Conservation (phyloP, 805 yeast genomes). For the Lipomyces oligophaga region DNA sequence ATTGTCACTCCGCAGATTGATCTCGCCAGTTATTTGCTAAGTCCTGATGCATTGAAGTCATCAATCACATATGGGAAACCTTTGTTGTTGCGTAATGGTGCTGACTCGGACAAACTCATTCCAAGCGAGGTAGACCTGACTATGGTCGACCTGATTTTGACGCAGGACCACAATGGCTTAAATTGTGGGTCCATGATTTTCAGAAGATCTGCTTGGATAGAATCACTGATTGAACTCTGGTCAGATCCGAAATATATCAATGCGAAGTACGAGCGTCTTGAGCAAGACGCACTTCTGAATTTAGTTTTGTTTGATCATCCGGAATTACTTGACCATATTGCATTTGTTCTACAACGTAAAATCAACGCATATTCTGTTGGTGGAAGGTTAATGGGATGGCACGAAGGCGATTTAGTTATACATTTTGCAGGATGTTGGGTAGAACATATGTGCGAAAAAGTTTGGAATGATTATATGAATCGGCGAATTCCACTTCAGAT, state of each 20-base stretch:
- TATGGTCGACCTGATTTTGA: conserved; percentile 57
- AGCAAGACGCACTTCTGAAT: conserved; percentile 63
- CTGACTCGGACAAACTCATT: conserved; percentile 3
- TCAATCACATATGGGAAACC: conserved; percentile 27
- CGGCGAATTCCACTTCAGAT: too few species aligned
- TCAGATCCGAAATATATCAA: conserved; percentile 85
- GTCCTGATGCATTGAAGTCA: conserved; percentile 31
- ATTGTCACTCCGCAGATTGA: conserved; percentile 36
- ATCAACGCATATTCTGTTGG: conserved; percentile 26
- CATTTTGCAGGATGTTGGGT: conserved; percentile 31
- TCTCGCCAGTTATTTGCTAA: conserved; percentile 32
- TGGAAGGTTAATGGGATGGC: conserved; percentile 23
- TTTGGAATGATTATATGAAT: too few species aligned
- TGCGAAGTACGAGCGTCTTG: conserved; percentile 80
- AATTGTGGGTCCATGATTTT: conserved; percentile 75
- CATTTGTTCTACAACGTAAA: conserved; percentile 21
- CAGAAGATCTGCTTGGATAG: conserved; percentile 68
- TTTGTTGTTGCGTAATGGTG: conserved; percentile 7
- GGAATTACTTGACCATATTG: conserved; percentile 9
- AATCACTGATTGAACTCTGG: conserved; percentile 70
- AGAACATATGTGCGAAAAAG: not conserved
- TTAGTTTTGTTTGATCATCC: not conserved
- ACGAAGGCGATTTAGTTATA: conserved; percentile 24
- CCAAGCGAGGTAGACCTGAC: conserved; percentile 5
- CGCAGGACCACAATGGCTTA: conserved; percentile 87